These are phyloP conservation scores for Leptodermis oblonga DNA, from an alignment of 257 asterid genomes.

Conservation along the genomic window DNA sequence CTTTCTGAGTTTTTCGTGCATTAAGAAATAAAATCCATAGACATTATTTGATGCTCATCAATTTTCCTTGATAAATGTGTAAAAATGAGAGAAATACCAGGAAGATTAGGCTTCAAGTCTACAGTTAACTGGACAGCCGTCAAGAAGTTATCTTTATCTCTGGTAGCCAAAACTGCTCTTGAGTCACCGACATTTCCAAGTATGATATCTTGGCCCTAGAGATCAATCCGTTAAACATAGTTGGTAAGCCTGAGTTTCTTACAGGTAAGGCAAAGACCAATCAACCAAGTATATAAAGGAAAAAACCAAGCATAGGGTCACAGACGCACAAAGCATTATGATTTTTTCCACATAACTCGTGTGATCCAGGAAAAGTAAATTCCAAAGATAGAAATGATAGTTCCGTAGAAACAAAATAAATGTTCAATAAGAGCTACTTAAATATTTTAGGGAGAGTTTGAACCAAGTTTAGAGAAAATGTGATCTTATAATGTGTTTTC, in stretches of 20 bases:
- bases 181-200: conserved; percentile 97
- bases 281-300: not conserved
- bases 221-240: not conserved
- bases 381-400: not conserved
- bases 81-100: conserved; percentile 48
- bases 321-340: too few species aligned
- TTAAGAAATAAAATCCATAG: not conserved
- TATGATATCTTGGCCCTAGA: conserved; percentile 84
- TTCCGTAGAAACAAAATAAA: not conserved
- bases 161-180: conserved; percentile 87
- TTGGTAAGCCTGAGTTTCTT: not conserved
- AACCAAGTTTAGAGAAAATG: not conserved
- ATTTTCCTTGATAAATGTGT: not conserved
- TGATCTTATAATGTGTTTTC: not conserved
- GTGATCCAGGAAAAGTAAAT: not conserved
- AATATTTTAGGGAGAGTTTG: not conserved
- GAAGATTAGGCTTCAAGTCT: conserved; percentile 99
- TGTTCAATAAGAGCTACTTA: not conserved
- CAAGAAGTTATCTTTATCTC: conserved; percentile 66
- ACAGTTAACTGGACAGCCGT: conserved; percentile 84
- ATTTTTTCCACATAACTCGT: not conserved
- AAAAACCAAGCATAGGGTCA: not conserved
- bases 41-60: not conserved
- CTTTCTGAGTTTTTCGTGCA: not conserved
- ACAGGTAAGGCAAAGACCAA: not conserved